phyloP scores from a whole-genome alignment of 495 filamentous ascomycete species.

The Aspergillus hancockii region DNA sequence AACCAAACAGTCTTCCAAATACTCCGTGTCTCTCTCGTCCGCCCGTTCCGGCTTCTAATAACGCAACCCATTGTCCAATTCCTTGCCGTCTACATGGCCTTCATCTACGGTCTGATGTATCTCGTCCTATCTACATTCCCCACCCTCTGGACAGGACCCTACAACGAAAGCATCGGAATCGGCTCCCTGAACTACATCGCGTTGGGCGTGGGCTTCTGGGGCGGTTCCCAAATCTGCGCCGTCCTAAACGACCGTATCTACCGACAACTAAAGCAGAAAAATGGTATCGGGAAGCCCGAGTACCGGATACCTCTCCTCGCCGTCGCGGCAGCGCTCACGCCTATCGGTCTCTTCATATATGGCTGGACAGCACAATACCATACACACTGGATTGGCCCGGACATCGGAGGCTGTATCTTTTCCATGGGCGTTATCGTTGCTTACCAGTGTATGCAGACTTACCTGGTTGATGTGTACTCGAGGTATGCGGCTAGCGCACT shows the following conservation, averaged over 20 bases:
- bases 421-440: constrained; percentile 55
- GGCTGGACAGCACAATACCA: constrained; percentile 58
- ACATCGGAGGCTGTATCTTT: constrained; percentile 65
- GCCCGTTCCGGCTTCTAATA: constrained; percentile 12
- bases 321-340: constrained; percentile 52
- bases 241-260: constrained; percentile 65
- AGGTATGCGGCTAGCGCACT: constrained; percentile 70
- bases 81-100: constrained; percentile 12
- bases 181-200: constrained; percentile 69
- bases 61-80: constrained; percentile 13
- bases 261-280: constrained; percentile 57
- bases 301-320: constrained; percentile 56
- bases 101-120: constrained; percentile 11
- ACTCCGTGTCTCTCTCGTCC: constrained; percentile 46
- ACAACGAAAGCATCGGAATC: constrained; percentile 59
- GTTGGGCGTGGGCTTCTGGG: constrained; percentile 61
- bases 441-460: constrained; percentile 62
- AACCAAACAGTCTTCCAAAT: constrained; percentile 19
- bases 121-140: constrained; percentile 15
- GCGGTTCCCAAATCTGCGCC: constrained; percentile 59
- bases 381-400: constrained; percentile 54
- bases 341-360: constrained; percentile 62
- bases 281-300: constrained; percentile 50
- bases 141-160: constrained; percentile 54
- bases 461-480: constrained; percentile 51